A percentile compares a stretch with the other conserved stretches of the same genome.
Evolutionary conservation across 148 eudicot genomes (phyloP).

Genomic region (Bassia scoparia): DNA sequence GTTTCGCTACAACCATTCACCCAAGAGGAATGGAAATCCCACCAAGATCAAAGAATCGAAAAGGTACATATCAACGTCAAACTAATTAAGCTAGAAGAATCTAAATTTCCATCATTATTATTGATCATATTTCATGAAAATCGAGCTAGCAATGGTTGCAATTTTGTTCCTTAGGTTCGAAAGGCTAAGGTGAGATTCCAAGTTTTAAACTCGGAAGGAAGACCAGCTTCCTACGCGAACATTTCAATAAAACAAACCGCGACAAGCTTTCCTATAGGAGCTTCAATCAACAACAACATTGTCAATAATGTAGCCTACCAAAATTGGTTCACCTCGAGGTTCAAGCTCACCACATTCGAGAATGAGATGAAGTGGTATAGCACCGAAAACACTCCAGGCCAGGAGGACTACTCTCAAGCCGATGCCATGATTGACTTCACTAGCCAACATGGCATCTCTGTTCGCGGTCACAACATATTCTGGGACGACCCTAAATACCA

Average conservation of each 20-base stretch:
- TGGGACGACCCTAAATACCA: constrained; percentile 46
- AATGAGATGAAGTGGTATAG: constrained; percentile 62
- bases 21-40: constrained; percentile 67
- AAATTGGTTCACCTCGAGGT: constrained; percentile 45
- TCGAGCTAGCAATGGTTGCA: background rate
- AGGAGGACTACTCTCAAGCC: constrained; percentile 40
- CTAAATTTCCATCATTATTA: no score
- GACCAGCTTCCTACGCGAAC: constrained; percentile 33
- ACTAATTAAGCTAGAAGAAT: no score
- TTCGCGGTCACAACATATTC: constrained; percentile 61
- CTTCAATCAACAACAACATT: constrained; percentile 47
- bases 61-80: constrained; percentile 35
- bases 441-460: constrained; percentile 16
- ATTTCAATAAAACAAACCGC: constrained; percentile 28
- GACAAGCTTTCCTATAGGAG: constrained; percentile 45
- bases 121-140: background rate
- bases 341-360: constrained; percentile 43
- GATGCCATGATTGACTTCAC: constrained; percentile 45
- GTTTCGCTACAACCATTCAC: constrained; percentile 74
- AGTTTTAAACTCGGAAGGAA: constrained; percentile 35
- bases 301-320: constrained; percentile 45
- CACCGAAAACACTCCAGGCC: constrained; percentile 31
- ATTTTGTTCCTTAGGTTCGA: constrained; percentile 29
- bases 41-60: constrained; percentile 52
- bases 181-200: constrained; percentile 41